phyloP scores from a whole-genome alignment of 192 early-diverging fungal species.

The Gonapodya prolifera region DNA sequence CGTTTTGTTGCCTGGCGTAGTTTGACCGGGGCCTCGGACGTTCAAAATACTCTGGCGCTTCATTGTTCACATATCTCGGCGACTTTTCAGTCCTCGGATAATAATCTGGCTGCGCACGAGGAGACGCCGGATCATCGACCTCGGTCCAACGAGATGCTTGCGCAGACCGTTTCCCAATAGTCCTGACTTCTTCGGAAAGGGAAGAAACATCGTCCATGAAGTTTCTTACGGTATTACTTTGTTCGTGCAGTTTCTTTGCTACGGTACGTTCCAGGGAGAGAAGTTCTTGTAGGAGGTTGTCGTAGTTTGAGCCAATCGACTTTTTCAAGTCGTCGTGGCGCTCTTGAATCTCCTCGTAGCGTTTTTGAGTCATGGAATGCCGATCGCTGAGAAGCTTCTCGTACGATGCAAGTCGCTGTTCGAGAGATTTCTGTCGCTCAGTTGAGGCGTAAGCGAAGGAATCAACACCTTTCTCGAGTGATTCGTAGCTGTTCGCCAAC shows the following conservation, averaged over 20 bases:
- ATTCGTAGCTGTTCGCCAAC: not conserved
- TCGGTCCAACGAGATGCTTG: too few relatives aligned
- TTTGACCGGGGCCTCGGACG: too few relatives aligned
- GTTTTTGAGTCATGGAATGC: not conserved
- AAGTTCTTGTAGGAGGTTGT: not conserved
- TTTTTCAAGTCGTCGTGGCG: not conserved
- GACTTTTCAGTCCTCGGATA: too few relatives aligned
- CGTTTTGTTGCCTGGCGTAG: too few relatives aligned
- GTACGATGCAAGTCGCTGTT: not conserved
- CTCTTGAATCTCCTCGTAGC: not conserved
- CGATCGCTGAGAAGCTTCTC: not conserved
- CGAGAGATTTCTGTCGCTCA: not conserved
- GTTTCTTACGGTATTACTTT: not conserved
- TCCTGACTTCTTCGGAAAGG: not conserved
- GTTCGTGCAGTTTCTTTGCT: not conserved
- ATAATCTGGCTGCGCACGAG: too few relatives aligned
- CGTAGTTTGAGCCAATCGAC: not conserved
- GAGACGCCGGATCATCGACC: too few relatives aligned
- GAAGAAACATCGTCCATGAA: not conserved
- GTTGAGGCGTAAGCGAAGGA: not conserved
- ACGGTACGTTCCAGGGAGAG: not conserved
- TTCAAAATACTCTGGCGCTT: too few relatives aligned
- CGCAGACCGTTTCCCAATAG: too few relatives aligned
- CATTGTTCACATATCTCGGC: too few relatives aligned
- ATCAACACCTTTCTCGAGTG: not conserved